Percentiles rank a stretch among this genome's conserved stretches.
Evolutionary conservation across 768 basidiomycete species (phyloP).

Genomic region (Amanita molliuscula): DNA sequence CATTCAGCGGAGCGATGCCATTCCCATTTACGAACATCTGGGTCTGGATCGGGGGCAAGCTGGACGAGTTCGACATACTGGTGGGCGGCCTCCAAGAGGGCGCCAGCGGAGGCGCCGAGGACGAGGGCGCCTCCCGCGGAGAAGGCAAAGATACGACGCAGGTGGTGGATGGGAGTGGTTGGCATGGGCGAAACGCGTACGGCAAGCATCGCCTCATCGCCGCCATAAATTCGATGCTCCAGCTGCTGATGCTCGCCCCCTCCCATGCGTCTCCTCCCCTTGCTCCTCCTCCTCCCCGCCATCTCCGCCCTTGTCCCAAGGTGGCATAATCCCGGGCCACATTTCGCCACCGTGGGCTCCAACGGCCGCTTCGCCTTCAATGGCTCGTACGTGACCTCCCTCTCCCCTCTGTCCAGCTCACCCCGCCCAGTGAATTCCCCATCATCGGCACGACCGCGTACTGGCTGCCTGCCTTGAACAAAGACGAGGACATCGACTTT

Average conservation of each 20-base stretch:
- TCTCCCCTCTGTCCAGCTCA: not conserved
- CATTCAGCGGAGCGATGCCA: slow-evolving; percentile 55
- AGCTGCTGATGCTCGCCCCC: not conserved
- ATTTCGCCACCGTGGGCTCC: slow-evolving; percentile 31
- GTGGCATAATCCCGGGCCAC: slow-evolving; percentile 14
- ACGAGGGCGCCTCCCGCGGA: slow-evolving; percentile 34
- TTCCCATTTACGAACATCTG: slow-evolving; percentile 48
- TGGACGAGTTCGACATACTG: slow-evolving; percentile 54
- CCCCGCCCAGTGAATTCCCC: slow-evolving; percentile 15
- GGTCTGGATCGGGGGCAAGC: slow-evolving; percentile 35
- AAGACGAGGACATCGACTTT: slow-evolving; percentile 41
- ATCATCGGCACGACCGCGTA: slow-evolving; percentile 50
- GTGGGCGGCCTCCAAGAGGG: slow-evolving; percentile 48
- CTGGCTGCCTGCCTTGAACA: slow-evolving; percentile 51
- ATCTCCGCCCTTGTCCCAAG: slow-evolving; percentile 12
- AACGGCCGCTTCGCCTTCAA: slow-evolving; percentile 42
- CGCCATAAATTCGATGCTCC: not conserved
- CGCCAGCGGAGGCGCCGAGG: slow-evolving; percentile 31
- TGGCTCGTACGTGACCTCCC: slow-evolving; percentile 29
- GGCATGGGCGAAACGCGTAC: not conserved
- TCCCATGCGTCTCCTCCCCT: slow-evolving; percentile 13
- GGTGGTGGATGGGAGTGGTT: slow-evolving; percentile 21
- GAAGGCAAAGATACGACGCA: slow-evolving; percentile 38
- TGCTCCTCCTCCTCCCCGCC: not conserved
- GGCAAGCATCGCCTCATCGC: not conserved